Percentiles rank a stretch among this genome's conserved stretches.
phyloP scores from a whole-genome alignment of 768 basidiomycete genomes.

The Saitozyma podzolica region DNA sequence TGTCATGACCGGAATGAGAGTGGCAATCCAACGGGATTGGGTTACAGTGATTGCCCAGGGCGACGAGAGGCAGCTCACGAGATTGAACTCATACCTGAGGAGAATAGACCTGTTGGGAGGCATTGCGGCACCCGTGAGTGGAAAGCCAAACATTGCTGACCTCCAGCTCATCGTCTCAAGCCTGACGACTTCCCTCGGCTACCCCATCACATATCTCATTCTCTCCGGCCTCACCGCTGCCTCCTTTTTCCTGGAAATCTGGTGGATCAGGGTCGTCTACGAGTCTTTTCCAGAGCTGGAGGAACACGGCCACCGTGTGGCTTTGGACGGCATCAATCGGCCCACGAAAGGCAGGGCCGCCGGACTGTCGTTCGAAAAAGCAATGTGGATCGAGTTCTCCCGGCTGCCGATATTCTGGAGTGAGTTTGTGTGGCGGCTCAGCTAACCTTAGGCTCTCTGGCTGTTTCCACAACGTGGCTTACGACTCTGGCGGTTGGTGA shows the following conservation, averaged over 20 bases:
- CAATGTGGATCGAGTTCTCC: slow-evolving; percentile 42
- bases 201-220: slow-evolving; percentile 23
- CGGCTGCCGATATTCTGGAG: slow-evolving; percentile 48
- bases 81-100: slow-evolving; percentile 45
- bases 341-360: no score
- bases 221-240: slow-evolving; percentile 27
- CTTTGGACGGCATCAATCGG: no score
- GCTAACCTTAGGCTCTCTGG: slow-evolving; percentile 39
- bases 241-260: slow-evolving; percentile 31
- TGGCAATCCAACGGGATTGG: slow-evolving; percentile 50
- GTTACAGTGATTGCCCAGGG: slow-evolving; percentile 44
- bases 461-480: slow-evolving; percentile 42
- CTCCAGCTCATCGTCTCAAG: slow-evolving; percentile 45
- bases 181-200: slow-evolving; percentile 35
- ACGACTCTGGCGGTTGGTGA: slow-evolving; percentile 47
- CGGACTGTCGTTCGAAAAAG: slow-evolving; percentile 10
- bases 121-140: slow-evolving; percentile 36
- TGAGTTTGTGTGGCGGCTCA: slow-evolving; percentile 14
- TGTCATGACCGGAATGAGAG: slow-evolving; percentile 37
- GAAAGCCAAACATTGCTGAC: slow-evolving; percentile 1
- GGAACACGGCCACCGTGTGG: no score
- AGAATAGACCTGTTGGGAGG: slow-evolving; percentile 44
- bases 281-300: slow-evolving; percentile 27
- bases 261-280: slow-evolving; percentile 49
- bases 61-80: slow-evolving; percentile 27